Evolutionary conservation across 371 early-diverging fungal species (phyloP).

Genomic region (Rhizopus arrhizus): DNA sequence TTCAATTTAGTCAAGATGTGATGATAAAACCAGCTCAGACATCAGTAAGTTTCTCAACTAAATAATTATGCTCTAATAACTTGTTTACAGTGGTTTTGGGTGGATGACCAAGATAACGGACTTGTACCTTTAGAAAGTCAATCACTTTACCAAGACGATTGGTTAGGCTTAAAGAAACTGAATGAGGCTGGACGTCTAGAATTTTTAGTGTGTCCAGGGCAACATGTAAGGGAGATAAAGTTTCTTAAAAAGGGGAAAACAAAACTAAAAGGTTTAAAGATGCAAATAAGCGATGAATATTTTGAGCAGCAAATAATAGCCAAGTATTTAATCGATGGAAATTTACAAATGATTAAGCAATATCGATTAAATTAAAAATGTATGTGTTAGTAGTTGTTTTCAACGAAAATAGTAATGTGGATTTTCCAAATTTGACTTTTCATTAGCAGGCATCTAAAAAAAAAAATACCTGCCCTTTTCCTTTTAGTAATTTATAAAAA

Average conservation of each 20-base stretch:
- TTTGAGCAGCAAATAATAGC: conserved; percentile 48
- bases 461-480: not conserved
- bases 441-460: not conserved
- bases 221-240: conserved; percentile 64
- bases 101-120: conserved; percentile 54
- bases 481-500: not conserved
- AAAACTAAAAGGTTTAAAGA: conserved; percentile 33
- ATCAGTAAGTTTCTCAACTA: conserved; percentile 49
- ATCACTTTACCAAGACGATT: conserved; percentile 66
- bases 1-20: conserved; percentile 76
- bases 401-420: not conserved
- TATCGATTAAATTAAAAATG: conserved; percentile 3
- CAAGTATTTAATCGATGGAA: conserved; percentile 48
- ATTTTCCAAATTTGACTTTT: conserved; percentile 1
- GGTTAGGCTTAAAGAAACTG: conserved; percentile 69
- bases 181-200: conserved; percentile 58
- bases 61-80: too few species aligned
- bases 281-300: conserved; percentile 61
- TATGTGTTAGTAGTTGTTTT: not conserved
- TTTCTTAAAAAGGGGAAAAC: not conserved
- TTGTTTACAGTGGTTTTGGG: conserved; percentile 73
- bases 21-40: conserved; percentile 80
- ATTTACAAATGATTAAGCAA: conserved; percentile 18
- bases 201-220: conserved; percentile 66
- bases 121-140: conserved; percentile 60